phyloP scores from a whole-genome alignment of 495 filamentous ascomycete genomes.

The Platismatia glauca region DNA sequence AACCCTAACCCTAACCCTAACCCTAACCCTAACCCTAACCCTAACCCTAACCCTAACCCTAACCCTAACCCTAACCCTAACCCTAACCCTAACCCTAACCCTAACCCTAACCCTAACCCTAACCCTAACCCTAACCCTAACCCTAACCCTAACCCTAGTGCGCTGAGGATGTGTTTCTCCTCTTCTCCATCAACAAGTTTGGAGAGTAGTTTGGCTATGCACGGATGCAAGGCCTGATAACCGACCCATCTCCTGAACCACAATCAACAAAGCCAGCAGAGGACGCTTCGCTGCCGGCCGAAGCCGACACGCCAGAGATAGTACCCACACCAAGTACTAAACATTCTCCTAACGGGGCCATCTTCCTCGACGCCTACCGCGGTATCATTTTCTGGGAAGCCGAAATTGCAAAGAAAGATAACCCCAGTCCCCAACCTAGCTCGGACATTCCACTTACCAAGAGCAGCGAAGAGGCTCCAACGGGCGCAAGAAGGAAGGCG shows the following conservation, averaged over 20 bases:
- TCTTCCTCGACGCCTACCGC: slow-evolving; percentile 86
- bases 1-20: no score
- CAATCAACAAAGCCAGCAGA: slow-evolving; percentile 57
- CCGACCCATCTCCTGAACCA: no score
- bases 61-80: no score
- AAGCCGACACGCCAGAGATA: slow-evolving; percentile 59
- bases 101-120: no score
- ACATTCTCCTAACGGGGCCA: slow-evolving; percentile 71
- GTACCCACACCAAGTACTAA: slow-evolving; percentile 74
- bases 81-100: no score
- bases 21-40: no score
- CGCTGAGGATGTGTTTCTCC: slow-evolving; percentile 86
- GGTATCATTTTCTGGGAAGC: slow-evolving; percentile 98
- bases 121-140: no score
- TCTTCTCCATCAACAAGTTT: slow-evolving; percentile 97
- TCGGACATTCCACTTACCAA: no score
- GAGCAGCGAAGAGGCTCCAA: slow-evolving; percentile 30
- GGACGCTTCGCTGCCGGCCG: slow-evolving; percentile 47
- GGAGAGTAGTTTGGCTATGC: slow-evolving; percentile 97
- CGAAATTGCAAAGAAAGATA: slow-evolving; percentile 43
- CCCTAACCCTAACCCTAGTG: no score
- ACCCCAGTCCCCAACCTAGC: no score
- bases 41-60: no score
- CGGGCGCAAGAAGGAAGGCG: slow-evolving; percentile 41
- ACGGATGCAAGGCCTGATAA: no score